Conservation (phyloP, 768 basidiomycete species). For the Cyathus striatus region DNA sequence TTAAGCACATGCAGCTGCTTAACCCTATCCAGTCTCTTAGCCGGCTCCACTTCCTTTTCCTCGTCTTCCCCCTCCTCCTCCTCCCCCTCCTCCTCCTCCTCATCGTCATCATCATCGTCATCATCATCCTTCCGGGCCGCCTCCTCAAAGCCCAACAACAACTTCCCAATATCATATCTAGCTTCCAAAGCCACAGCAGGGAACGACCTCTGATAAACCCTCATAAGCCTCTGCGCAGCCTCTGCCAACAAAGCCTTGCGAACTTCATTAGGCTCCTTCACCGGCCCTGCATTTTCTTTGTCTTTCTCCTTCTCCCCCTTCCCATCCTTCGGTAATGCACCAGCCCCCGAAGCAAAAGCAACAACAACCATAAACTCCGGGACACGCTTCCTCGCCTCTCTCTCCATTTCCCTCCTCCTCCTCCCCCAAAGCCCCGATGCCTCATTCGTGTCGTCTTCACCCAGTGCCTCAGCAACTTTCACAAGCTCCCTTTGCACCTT, state of each 20-base stretch:
- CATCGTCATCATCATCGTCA: constrained; percentile 9
- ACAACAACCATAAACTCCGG: constrained; percentile 88
- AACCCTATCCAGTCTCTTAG: constrained; percentile 34
- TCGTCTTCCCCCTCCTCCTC: constrained; percentile 12
- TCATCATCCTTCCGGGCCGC: constrained; percentile 1
- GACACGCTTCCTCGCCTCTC: constrained; percentile 67
- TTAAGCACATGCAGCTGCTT: constrained; percentile 75
- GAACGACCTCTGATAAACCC: constrained; percentile 78
- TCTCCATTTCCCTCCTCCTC: constrained; percentile 62
- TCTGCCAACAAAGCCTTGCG: constrained; percentile 68
- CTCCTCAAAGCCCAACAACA: constrained; percentile 45
- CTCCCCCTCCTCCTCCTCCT: constrained; percentile 3
- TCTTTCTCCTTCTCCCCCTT: not conserved
- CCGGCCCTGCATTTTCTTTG: not conserved
- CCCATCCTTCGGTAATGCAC: not conserved
- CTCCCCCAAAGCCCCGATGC: constrained; percentile 58
- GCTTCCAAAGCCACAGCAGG: constrained; percentile 73
- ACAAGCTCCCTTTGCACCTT: constrained; percentile 44
- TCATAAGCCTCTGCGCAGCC: constrained; percentile 73
- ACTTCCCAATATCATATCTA: constrained; percentile 81
- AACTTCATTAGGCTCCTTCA: constrained; percentile 18
- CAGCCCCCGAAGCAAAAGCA: constrained; percentile 55
- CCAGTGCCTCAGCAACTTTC: constrained; percentile 47
- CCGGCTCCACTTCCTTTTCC: constrained; percentile 18
- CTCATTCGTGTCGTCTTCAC: constrained; percentile 52